Conservation (phyloP, 2,329 filamentous ascomycete species). For the Aspergillus felis region DNA sequence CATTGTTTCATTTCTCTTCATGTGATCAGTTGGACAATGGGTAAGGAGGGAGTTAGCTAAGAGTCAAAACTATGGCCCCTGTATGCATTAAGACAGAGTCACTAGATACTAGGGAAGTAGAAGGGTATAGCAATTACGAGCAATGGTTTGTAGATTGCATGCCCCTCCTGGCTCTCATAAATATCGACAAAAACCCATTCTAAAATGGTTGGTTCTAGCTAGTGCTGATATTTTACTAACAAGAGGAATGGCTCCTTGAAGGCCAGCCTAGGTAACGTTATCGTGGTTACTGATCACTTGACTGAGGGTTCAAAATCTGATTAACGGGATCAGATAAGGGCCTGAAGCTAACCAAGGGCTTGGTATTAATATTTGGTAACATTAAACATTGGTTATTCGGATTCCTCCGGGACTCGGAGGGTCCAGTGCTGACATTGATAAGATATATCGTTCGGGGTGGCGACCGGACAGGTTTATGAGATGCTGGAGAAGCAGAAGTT, state of each 20-base stretch:
- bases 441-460: background rate
- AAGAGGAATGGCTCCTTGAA: background rate
- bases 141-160: background rate
- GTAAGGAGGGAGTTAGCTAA: background rate
- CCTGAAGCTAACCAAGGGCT: background rate
- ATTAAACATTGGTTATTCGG: background rate
- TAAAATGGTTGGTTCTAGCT: too few relatives aligned
- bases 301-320: background rate
- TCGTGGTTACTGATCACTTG: background rate
- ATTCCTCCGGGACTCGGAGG: background rate
- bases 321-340: slow-evolving; percentile 6
- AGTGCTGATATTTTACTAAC: too few relatives aligned
- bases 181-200: too few relatives aligned
- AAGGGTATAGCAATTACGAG: background rate
- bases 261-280: background rate
- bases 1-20: background rate
- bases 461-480: background rate
- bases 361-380: too few relatives aligned
- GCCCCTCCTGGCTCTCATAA: too few relatives aligned
- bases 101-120: background rate
- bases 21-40: background rate
- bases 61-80: background rate
- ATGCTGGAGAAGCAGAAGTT: background rate
- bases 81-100: background rate
- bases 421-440: background rate